Base-by-base conservation (phyloP, 306 rosid species). In the Cucurbita argyrosperma region DNA sequence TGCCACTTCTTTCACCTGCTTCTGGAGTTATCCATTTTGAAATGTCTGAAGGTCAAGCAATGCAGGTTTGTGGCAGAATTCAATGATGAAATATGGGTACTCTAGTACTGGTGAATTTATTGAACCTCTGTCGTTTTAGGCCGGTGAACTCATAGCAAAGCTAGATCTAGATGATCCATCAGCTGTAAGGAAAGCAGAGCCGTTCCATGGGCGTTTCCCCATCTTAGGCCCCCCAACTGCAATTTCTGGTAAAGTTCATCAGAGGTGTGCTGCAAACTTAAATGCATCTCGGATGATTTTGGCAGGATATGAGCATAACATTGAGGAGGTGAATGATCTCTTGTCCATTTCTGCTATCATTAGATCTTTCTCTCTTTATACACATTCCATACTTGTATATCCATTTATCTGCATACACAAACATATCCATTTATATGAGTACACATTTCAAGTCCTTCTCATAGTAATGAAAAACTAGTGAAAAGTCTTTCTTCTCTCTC, bases 1-100 rank as follows among this genome's bases (percentile, higher is more conserved):
- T 94, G 99, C 99, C 99, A 76, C 96, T 94, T 78, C 99, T 94
- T 83, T 94, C 97, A 53, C 99, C 99, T 76, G 92, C 99, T 85
- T 86, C 97, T 49, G 99, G 99, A 84, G 81, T 82, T 74, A 77
- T 94, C 82, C 97, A 89, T 78, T 88, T 90, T 80, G 88, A 82
- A 78, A 73, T 94, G 90, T 81, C 97, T 9, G 99, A 94, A 94
- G 99, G 99, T 64, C 99, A 94, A 83, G 91, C 97, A 79, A 91
- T 95, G 99, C 99, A 92, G 98, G 98, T 92, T 83, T 54, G 43
- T 75, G 55, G 53, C 74, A 60, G 59, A 50, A 14, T 74, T 79
- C 74, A 64, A 72, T 51, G 12, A 61, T 49, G 75, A 72, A 39
- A 53, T 60, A 19, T 6, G 68, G 26, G 8, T 71, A 73, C 69